These are phyloP conservation scores for Handroanthus guayacan DNA, from an alignment of 257 asterid species.

Conservation along the genomic window DNA sequence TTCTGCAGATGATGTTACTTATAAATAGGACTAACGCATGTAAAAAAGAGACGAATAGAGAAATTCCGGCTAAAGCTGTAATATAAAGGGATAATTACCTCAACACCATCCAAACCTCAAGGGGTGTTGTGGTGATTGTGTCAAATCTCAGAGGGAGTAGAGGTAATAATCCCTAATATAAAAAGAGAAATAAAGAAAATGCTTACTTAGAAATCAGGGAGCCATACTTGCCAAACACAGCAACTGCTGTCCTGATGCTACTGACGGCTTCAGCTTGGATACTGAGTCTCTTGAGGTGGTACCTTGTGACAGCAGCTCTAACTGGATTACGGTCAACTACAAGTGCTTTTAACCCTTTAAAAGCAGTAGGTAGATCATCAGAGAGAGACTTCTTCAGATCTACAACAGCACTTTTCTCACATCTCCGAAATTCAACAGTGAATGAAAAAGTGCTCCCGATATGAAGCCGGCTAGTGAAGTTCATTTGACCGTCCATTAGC, in stretches of 20 bases:
- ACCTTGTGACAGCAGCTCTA: slow-evolving; percentile 82
- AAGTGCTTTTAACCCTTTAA: slow-evolving; percentile 73
- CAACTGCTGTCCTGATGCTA: slow-evolving; percentile 57
- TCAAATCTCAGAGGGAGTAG: too few species aligned
- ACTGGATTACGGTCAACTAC: slow-evolving; percentile 78
- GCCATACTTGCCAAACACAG: slow-evolving; percentile 48
- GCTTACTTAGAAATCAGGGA: slow-evolving; percentile 60
- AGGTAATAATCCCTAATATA: not conserved
- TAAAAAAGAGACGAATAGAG: not conserved
- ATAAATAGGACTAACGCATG: not conserved
- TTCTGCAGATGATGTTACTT: slow-evolving; percentile 36
- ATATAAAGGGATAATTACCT: too few species aligned
- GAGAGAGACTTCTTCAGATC: slow-evolving; percentile 55
- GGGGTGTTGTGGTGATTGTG: too few species aligned
- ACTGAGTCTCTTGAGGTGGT: slow-evolving; percentile 87
- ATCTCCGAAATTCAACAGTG: slow-evolving; percentile 59
- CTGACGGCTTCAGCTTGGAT: slow-evolving; percentile 61
- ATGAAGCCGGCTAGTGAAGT: slow-evolving; percentile 74
- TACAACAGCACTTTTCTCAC: slow-evolving; percentile 46
- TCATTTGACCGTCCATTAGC: slow-evolving; percentile 92
- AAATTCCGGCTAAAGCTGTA: not conserved
- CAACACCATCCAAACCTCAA: too few species aligned
- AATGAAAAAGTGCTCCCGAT: slow-evolving; percentile 92
- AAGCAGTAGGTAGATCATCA: slow-evolving; percentile 61
- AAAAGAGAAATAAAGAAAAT: slow-evolving; percentile 13